Conservation (phyloP, 1,284 basidiomycete genomes). For the Malassezia nana region DNA sequence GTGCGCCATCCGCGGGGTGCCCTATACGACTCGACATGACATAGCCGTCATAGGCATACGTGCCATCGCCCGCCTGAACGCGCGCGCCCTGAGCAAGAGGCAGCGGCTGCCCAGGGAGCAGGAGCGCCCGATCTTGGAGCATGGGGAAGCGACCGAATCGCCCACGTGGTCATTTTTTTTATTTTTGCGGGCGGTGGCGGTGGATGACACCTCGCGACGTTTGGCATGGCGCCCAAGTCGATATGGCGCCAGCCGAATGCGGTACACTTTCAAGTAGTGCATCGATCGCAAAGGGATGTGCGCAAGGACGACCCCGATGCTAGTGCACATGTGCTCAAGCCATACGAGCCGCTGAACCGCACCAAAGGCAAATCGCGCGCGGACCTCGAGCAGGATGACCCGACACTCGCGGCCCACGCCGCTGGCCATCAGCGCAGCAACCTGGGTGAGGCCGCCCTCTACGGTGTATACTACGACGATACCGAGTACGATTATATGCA, state of each 20-base stretch:
- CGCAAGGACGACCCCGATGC: slow-evolving; percentile 88
- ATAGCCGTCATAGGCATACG: slow-evolving; percentile 27
- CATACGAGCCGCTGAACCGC: slow-evolving; percentile 56
- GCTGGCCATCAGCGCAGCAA: slow-evolving; percentile 38
- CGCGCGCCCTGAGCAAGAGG: slow-evolving; percentile 2
- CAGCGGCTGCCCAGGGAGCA: slow-evolving; percentile 32
- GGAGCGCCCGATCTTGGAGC: slow-evolving; percentile 6
- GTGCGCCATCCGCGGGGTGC: slow-evolving; percentile 13
- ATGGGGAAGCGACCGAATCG: background rate
- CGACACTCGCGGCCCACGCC: slow-evolving; percentile 55
- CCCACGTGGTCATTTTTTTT: slow-evolving; percentile 1
- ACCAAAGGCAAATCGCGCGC: slow-evolving; percentile 60
- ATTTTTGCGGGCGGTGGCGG: background rate
- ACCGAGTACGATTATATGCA: slow-evolving; percentile 99
- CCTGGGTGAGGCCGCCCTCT: slow-evolving; percentile 74
- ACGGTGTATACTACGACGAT: slow-evolving; percentile 92
- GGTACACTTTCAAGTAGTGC: slow-evolving; percentile 91
- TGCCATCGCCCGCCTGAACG: slow-evolving; percentile 22
- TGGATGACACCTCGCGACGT: background rate
- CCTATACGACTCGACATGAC: slow-evolving; percentile 36
- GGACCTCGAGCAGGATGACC: slow-evolving; percentile 58
- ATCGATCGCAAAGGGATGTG: slow-evolving; percentile 89
- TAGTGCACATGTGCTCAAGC: slow-evolving; percentile 74
- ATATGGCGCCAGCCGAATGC: slow-evolving; percentile 79
- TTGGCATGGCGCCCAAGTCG: slow-evolving; percentile 52